Percentiles rank a stretch among this genome's conserved stretches.
Conservation (phyloP, 1,284 basidiomycete species). For the Porogramme epimiltina region DNA sequence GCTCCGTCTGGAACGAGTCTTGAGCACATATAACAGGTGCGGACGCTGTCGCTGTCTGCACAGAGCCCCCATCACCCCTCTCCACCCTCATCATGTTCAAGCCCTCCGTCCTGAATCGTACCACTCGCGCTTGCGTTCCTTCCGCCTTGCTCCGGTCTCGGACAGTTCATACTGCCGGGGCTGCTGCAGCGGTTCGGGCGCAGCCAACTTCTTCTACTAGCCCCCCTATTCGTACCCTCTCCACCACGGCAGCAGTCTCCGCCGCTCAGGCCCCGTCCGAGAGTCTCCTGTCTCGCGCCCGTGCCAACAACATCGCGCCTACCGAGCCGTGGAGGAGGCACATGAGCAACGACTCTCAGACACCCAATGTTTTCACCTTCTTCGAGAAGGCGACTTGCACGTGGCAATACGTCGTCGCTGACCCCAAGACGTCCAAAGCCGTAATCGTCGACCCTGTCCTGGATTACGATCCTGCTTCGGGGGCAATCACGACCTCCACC, state of each 20-base stretch:
- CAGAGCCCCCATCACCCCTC: neutral
- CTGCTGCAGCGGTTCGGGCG: neutral
- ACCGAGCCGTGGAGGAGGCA: constrained; percentile 30
- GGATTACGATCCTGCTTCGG: constrained; percentile 39
- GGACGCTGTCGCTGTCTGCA: no score
- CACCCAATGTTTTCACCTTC: constrained; percentile 33
- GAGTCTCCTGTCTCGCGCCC: constrained; percentile 9
- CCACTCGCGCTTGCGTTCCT: neutral
- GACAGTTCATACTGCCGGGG: neutral
- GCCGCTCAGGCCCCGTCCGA: neutral
- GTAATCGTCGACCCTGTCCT: constrained; percentile 41
- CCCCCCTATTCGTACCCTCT: neutral
- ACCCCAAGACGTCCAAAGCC: constrained; percentile 34
- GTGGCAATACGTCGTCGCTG: constrained; percentile 41
- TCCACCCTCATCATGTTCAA: neutral
- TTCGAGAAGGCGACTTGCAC: constrained; percentile 36
- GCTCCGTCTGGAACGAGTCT: no score
- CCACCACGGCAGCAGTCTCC: neutral
- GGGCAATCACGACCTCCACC: constrained; percentile 34
- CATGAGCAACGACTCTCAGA: constrained; percentile 23
- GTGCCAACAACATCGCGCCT: constrained; percentile 14
- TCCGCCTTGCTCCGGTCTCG: neutral
- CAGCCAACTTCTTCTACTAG: no score
- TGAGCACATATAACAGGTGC: no score
- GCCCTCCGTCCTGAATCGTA: neutral